Evolutionary conservation across 2,329 filamentous ascomycete species (phyloP), one percentile per base, ranked within the genome.

Genomic region (Phyllosticta citriasiana): DNA sequence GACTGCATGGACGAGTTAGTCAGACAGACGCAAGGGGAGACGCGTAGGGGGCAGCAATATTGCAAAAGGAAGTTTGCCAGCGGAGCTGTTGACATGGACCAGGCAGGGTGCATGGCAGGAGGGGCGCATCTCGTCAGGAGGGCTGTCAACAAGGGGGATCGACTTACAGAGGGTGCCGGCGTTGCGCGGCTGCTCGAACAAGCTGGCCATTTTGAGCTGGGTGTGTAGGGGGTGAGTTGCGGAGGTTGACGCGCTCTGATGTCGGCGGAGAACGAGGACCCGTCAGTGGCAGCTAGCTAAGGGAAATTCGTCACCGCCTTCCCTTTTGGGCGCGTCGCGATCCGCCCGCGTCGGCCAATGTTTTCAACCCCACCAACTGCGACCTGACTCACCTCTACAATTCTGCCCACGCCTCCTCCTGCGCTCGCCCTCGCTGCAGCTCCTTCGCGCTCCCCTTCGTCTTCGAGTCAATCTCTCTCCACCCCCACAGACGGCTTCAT

Each of bases 151-250:
- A 40, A 47, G 4, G 19, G n/a, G 16, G 19, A n/a, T 22, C 60
- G 65, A 72, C 81, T 76, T 78, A 87, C 84, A 99, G 70, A 99
- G 84, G 71, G 91, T 97, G 76, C 95, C 94, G 74, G 83, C 83
- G 75, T 96, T 95, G 73, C 92, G 85, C 73, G 91, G 88, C 79
- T 94, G 89, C 79, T 97, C 91, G 73, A 97, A 99, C 77, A 99
- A 91, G 73, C 90, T 89, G 76, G 91, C 87, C 94, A 99, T 99
- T 66, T 68, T 75, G 66, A 65, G 66, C 65, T 40, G 54, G 25
- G 50, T 27, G 54, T 55, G 59, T 57, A 33, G 59, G 57, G 57
- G 57, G 55, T 54, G 59, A 55, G 55, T 35, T 55, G 58, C 57
- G 53, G 53, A 59, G 53, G 56, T 59, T 55, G 55, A 59, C 52